Conservation (phyloP, 2,329 filamentous ascomycete genomes). For the Cylindrodendrum hubeiense region DNA sequence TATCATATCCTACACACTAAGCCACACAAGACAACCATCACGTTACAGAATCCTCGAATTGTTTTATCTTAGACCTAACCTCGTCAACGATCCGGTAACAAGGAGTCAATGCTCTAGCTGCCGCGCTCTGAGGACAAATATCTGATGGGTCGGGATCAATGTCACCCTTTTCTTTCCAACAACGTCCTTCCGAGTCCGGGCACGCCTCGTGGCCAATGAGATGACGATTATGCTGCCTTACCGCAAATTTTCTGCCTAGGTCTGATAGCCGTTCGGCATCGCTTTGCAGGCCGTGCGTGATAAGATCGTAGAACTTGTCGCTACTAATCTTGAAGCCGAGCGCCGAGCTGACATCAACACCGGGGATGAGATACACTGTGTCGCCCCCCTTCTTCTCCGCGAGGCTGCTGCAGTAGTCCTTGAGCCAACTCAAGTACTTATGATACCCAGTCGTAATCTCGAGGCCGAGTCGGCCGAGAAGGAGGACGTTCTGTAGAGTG, state of each 20-base stretch:
- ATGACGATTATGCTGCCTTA: slow-evolving; percentile 44
- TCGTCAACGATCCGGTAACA: slow-evolving; percentile 48
- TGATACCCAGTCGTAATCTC: slow-evolving; percentile 44
- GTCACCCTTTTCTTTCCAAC: slow-evolving; percentile 39
- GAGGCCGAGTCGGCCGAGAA: slow-evolving; percentile 44
- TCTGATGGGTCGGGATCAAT: slow-evolving; percentile 42
- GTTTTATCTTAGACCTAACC: slow-evolving; percentile 41
- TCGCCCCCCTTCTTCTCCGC: slow-evolving; percentile 2
- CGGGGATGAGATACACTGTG: slow-evolving; percentile 12
- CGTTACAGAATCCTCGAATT: slow-evolving; percentile 20
- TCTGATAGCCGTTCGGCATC: slow-evolving; percentile 35
- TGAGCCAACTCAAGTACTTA: slow-evolving; percentile 43
- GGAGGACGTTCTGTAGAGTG: slow-evolving; percentile 46
- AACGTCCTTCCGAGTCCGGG: slow-evolving; percentile 40
- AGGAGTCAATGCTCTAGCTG: slow-evolving; percentile 40
- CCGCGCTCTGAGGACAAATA: slow-evolving; percentile 42
- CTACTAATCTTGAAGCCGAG: slow-evolving; percentile 13
- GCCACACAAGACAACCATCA: background rate
- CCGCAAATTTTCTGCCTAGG: slow-evolving; percentile 39
- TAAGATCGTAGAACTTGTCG: slow-evolving; percentile 13
- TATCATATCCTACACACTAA: background rate
- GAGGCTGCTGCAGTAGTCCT: slow-evolving; percentile 21
- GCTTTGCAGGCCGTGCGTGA: slow-evolving; percentile 30
- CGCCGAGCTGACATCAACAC: background rate
- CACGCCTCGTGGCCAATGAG: slow-evolving; percentile 44